These are phyloP conservation scores for Termitomyces sp. DNA, from an alignment of 768 basidiomycete species.

Conservation along the genomic window DNA sequence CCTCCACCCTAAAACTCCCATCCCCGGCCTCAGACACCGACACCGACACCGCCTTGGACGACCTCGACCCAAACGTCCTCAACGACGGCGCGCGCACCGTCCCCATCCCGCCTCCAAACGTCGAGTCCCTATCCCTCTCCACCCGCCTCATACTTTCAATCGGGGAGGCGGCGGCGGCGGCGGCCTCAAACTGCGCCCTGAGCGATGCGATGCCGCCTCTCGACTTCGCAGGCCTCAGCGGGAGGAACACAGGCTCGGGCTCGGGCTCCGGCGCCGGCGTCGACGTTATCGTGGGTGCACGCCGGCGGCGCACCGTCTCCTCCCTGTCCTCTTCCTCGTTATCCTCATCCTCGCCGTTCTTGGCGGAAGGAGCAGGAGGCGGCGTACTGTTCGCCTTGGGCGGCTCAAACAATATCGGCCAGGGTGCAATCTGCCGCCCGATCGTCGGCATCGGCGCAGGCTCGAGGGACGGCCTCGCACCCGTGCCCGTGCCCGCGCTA, in stretches of 20 bases:
- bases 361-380: background rate
- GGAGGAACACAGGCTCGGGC: slow-evolving; percentile 54
- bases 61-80: slow-evolving; percentile 30
- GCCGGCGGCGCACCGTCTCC: slow-evolving; percentile 34
- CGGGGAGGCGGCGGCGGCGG: background rate
- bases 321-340: background rate
- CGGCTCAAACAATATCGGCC: slow-evolving; percentile 38
- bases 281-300: slow-evolving; percentile 53
- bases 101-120: background rate
- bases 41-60: slow-evolving; percentile 5
- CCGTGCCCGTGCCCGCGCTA: background rate
- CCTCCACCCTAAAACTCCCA: no score
- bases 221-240: slow-evolving; percentile 47
- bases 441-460: slow-evolving; percentile 13
- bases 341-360: background rate
- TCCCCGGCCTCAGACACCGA: no score
- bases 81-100: slow-evolving; percentile 36
- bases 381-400: background rate
- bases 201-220: slow-evolving; percentile 16
- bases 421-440: slow-evolving; percentile 62
- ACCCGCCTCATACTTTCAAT: no score
- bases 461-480: background rate
- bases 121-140: background rate
- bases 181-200: slow-evolving; percentile 20
- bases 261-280: slow-evolving; percentile 47